A percentile compares a stretch with the other conserved stretches of the same genome.
Evolutionary conservation across 139 green algal genomes (phyloP).

Genomic region (Deuterostichococcus epilithicus): DNA sequence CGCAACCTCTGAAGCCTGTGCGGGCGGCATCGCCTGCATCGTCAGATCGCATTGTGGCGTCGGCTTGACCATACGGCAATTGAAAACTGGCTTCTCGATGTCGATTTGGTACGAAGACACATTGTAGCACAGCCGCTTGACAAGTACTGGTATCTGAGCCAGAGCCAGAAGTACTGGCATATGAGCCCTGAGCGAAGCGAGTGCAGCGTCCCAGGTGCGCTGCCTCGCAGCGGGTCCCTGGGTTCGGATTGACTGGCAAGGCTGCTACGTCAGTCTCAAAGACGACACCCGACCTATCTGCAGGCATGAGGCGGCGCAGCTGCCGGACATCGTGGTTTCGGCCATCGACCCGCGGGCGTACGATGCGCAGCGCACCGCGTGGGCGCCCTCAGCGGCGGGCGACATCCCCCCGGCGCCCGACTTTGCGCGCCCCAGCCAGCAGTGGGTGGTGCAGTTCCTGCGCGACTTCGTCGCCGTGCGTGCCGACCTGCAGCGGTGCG

Average conservation of each 20-base stretch:
- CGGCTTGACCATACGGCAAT: too few relatives aligned
- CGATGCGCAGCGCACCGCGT: constrained; percentile 10
- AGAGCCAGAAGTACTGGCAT: too few relatives aligned
- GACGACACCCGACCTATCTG: neutral
- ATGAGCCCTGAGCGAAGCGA: too few relatives aligned
- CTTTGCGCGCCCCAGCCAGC: neutral
- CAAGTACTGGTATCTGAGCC: too few relatives aligned
- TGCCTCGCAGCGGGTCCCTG: too few relatives aligned
- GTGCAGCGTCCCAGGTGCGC: neutral
- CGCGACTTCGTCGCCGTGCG: constrained; percentile 27
- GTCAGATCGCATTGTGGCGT: too few relatives aligned
- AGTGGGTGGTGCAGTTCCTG: constrained; percentile 33
- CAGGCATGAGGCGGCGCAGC: constrained; percentile 36
- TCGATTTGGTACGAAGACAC: too few relatives aligned
- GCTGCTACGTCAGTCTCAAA: constrained; percentile 7
- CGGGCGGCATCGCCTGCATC: too few relatives aligned
- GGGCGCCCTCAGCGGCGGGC: neutral
- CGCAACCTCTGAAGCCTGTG: neutral
- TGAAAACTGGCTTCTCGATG: too few relatives aligned
- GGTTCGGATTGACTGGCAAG: too few relatives aligned
- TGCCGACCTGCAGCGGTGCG: constrained; percentile 17
- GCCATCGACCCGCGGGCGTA: constrained; percentile 1
- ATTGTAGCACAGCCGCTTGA: too few relatives aligned
- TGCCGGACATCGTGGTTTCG: constrained; percentile 33
- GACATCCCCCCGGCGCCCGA: neutral